A percentile compares a stretch with the other conserved stretches of the same genome.
Conservation (phyloP, 768 basidiomycete species). For the Boletus sp. region DNA sequence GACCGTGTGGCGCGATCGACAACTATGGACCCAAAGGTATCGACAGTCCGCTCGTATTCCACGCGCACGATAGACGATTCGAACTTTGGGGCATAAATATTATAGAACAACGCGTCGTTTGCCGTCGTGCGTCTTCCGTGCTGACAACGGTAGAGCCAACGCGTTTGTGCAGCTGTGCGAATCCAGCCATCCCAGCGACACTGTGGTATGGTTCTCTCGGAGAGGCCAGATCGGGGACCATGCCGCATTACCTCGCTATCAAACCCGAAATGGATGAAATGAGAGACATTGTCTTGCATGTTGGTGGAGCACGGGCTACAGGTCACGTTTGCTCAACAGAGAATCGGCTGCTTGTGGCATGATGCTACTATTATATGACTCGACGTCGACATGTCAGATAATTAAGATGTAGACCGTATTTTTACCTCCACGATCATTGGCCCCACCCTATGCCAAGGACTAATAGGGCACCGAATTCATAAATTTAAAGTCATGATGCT, state of each 20-base stretch:
- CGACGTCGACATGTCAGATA: background rate
- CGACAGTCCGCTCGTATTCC: constrained; percentile 13
- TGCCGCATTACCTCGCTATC: constrained; percentile 12
- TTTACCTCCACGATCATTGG: too few species aligned
- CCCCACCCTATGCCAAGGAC: too few species aligned
- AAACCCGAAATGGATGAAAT: constrained; percentile 10
- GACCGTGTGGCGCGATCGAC: too few species aligned
- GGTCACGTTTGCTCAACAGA: background rate
- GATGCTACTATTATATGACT: background rate
- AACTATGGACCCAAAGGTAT: too few species aligned
- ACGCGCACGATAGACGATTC: constrained; percentile 5
- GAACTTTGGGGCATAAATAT: constrained; percentile 10
- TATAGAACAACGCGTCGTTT: constrained; percentile 14
- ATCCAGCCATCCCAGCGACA: background rate
- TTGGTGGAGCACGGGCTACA: constrained; percentile 16
- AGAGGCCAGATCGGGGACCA: too few species aligned
- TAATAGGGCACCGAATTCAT: too few species aligned
- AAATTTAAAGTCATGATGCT: too few species aligned
- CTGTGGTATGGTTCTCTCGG: constrained; percentile 15
- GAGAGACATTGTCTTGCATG: constrained; percentile 19
- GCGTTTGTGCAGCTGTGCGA: constrained; percentile 9
- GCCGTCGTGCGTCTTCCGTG: background rate
- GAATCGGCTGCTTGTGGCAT: background rate
- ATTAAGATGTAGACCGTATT: background rate
- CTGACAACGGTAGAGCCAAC: background rate